Base-by-base conservation (phyloP, 164 flowering plant genomes). In the Pachysandra terminalis region DNA sequence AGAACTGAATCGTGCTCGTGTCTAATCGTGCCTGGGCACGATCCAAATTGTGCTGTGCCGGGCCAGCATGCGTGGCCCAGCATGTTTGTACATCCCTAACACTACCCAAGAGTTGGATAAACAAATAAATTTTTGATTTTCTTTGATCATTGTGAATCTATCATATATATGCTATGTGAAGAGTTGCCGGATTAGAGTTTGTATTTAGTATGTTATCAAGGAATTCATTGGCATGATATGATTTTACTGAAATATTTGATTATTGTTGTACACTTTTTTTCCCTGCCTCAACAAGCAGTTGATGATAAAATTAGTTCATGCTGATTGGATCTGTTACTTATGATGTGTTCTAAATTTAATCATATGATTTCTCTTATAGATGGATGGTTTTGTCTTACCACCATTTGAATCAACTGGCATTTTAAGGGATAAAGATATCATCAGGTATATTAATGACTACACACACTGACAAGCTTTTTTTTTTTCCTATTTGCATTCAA, bases 311-410 rank as follows among this genome's bases (percentile, higher is more conserved):
- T 1, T 45, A 45, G 51, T 45, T 5, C 10, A 45, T 45, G 51
- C 23, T 32, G 5, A 22, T 63, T 35, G 37, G 5, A 14, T 56
- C 56, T 67, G 25, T 26, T 45, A 14, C 45, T 3, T 48, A 37
- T 15, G 24, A 27, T 28, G 56, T 53, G 41, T 57, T 48, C 35
- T 15, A 9, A 67, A 52, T 52, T 32, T 54, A 41, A 59, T 22
- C 16, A 19, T 56, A n/a, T 3, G 19, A 1, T 60, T 70, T 68
- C 73, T 74, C 16, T 63, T 77, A 82, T 84, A 96, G 99, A 84
- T 92, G 90, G 96, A 93, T 74, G 98, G 90, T n/a, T 93, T 84
- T 82, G 90, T 79, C 26, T 65, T 96, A 40, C 98, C 98, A 1
- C 73, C 83, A 3, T 93, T 90, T 69, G 99, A 89, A 70, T 90